Base-by-base conservation (phyloP, 495 filamentous ascomycete species). In the Acidomyces sp. region DNA sequence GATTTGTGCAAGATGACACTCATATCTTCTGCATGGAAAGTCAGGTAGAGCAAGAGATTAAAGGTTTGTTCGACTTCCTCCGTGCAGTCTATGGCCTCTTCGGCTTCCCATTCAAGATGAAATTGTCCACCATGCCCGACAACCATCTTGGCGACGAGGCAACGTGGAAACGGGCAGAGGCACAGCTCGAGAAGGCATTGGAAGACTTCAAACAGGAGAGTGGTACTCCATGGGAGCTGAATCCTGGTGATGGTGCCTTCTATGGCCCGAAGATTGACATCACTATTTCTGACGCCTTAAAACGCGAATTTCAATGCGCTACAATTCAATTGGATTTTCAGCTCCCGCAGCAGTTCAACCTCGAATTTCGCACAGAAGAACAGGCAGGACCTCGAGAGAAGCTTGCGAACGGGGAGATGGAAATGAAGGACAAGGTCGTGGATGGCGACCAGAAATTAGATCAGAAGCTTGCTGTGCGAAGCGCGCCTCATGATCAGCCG, bases 291-390 rank as follows among this genome's bases (percentile, higher is more conserved):
- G 86, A 94, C 57, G 77, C 78, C 19, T 67, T 93, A 51, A 67
- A 69, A 62, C 69, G 81, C 51, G 81, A 84, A 23, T 80, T 75
- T 63, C 82, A 95, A 62, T 96, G 90, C 53, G 90, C 90, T 38
- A 96, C 92, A 7, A 96, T 97, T 48, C 90, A 97, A 58, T 75
- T 97, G 20, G 90, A 97, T 54, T 96, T 96, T 62, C 84, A 93
- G 56, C 81, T 88, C 4, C 85, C 88, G 0, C 65, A 83, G 51
- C 80, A 74, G 54, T 93, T 93, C 59, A 74, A 79, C 52, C 66
- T 94, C 35, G 74, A 92, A 60, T 93, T 86, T 52, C 75, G 82
- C 63, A 82, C 78, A 6, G 69, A 73, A 20, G 80, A 85, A 46
- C 31, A 42, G 22, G 43, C 54, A 10, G 38, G 33, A 12, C 38